These are phyloP conservation scores for Thalassiosira hispida DNA, from an alignment of 352 stramenopile species.

Conservation along the genomic window DNA sequence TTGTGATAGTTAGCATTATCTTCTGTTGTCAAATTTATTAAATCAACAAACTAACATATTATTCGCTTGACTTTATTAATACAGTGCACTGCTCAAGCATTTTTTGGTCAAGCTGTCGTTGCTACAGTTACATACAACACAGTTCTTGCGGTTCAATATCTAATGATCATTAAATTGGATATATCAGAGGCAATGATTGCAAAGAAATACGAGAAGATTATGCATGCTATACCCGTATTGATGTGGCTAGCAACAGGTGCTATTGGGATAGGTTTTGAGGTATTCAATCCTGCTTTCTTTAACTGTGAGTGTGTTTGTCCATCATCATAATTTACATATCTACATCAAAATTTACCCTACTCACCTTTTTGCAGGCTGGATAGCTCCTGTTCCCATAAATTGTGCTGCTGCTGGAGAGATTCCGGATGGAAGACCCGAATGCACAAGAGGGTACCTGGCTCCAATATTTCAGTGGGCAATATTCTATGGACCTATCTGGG, in stretches of 20 bases:
- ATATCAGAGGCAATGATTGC: constrained; percentile 7
- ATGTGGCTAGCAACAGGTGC: constrained; percentile 31
- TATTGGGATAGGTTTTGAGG: too few species aligned
- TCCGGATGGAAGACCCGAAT: constrained; percentile 29
- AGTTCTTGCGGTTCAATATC: constrained; percentile 15
- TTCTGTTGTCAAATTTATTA: too few species aligned
- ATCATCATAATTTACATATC: too few species aligned
- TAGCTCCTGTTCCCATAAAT: constrained; percentile 38
- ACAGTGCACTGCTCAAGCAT: constrained; percentile 16
- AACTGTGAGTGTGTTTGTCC: too few species aligned
- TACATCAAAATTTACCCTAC: too few species aligned
- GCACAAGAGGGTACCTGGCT: constrained; percentile 55
- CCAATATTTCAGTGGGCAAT: constrained; percentile 55
- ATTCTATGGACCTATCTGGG: constrained; percentile 65
- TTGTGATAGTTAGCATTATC: too few species aligned
- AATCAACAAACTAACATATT: too few species aligned
- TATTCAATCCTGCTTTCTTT: too few species aligned
- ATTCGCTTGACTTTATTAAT: too few species aligned
- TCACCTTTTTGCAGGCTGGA: constrained; percentile 66
- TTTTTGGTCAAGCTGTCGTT: constrained; percentile 24
- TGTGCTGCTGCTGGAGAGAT: constrained; percentile 57
- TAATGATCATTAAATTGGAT: constrained; percentile 13
- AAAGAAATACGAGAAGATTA: constrained; percentile 6
- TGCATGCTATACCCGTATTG: constrained; percentile 9
- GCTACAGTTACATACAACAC: constrained; percentile 19